Base-by-base conservation (phyloP, 768 basidiomycete species). In the Tulasnella sp. region DNA sequence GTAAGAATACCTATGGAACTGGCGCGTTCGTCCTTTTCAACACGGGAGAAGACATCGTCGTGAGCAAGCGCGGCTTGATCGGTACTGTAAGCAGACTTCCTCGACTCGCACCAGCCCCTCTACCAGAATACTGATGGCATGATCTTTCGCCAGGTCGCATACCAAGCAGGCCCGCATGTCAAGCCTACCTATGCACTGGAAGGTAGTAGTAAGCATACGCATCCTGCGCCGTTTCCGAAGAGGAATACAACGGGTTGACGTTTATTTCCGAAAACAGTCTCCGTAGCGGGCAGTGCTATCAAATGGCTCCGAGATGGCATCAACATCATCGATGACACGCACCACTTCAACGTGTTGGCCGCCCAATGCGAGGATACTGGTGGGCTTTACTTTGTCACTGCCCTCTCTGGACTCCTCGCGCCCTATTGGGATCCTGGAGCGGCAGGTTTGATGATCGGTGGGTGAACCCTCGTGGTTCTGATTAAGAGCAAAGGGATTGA, bases 341-440 rank as follows among this genome's bases (percentile, higher is more conserved):
- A 73, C 17, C 88, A 98, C 58, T 86, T 97, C 67, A 97, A 97
- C 68, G 77, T 75, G 4, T 80, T 98, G 30, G 94, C 91, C 1
- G 80, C 78, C 2, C 79, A 82, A 34, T 91, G 85, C 49, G 72
- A 80, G 4, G 81, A 85, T 65, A 85, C 89, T 0, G 94, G 88
- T 34, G 95, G 95, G 7, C 78, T 96, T 29, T 97, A 89, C 74
- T 99, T 98, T 67, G 95, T 98, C 34, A 95, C 95, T 0, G 94
- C 92, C 5, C 97, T 99, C 75, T 86, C 86, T 42, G 96, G 96
- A 58, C 78, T 99, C 24, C 82, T 99, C 26, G 96, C 96, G 19
- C 96, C 96, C 4, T 96, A 91, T 73, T 98, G 96, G 96, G 96
- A 99, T 70, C 82, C 91, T 26, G 82, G 84, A 27, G 96, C 96